Evolutionary conservation across 202 grass and related monocot genomes (phyloP), one percentile per base, ranked within the genome.

Genomic region (Eragrostis tef): DNA sequence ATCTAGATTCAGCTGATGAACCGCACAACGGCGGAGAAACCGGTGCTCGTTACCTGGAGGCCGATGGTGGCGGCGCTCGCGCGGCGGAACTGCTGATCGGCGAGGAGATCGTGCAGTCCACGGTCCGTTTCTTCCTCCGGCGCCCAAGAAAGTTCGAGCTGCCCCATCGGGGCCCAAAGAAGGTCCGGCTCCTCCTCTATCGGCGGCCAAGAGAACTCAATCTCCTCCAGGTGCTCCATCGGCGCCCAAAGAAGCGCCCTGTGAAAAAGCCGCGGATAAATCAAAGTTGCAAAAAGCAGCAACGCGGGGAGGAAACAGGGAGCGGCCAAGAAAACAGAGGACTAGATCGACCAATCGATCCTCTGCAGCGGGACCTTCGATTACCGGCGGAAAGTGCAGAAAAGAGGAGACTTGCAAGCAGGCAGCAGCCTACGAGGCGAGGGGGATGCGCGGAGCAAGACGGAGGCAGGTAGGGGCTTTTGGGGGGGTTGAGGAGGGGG

Each of bases 41-140:
- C 41, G 57, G 46, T 77, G 42, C 16, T 63, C 42, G 56, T 63
- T 77, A 77, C 74, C 74, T 77, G 74, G 9, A 62, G 22, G 61
- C 22, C 15, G 56, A 42, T 15, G 57, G 56, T 9, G 15, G 42
- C 46, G 74, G 24, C 22, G 25, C 42, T 63, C 74, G 14, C 22
- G 41, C 47, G 10, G 9, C 15, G 60, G 57, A 63, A 5, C 15
- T 63, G 22, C 56, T 63, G 42, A 48, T 77, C 74, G 53, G 36
- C 53, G 31, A 60, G 36, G 25, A 63, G 17, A 5, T 15, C 56
- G 3, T 61, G 43, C 41, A 25, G 0, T 60, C 12, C 73, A 12
- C 26, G 36, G 20, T 26, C 73, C 20, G 0, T 42, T 19, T 75
- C n/a, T 11, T 75, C 20, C 41, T 27, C 13, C 73, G 73, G 22